phyloP scores from a whole-genome alignment of 257 asterid species.

The Nicotiana attenuata region DNA sequence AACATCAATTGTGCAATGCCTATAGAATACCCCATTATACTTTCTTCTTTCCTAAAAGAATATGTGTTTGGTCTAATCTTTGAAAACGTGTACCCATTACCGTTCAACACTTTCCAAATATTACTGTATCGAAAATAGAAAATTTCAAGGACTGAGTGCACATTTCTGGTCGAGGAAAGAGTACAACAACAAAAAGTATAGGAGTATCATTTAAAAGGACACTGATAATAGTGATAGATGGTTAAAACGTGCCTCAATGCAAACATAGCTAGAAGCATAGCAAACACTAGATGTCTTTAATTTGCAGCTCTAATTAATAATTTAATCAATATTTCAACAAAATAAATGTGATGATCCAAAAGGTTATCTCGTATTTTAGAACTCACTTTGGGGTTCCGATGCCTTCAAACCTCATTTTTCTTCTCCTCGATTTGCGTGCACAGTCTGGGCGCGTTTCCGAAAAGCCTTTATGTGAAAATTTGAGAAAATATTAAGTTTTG shows the following conservation, averaged over 20 bases:
- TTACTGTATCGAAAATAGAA: background rate
- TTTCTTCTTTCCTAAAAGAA: background rate
- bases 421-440: no score
- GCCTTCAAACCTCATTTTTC: no score
- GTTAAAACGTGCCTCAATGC: background rate
- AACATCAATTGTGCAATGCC: background rate
- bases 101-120: background rate
- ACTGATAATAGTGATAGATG: background rate
- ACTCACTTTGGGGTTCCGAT: no score
- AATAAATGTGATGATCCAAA: no score
- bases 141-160: background rate
- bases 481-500: no score
- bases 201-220: background rate
- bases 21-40: background rate
- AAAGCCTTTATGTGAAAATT: no score
- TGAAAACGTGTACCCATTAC: background rate
- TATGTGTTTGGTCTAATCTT: background rate
- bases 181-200: background rate
- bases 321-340: no score
- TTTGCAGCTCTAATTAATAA: no score
- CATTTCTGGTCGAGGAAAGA: background rate
- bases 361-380: no score
- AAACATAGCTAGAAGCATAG: background rate
- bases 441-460: no score
- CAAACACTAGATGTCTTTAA: background rate